Percentiles rank a stretch among this genome's conserved stretches.
Conservation (phyloP, 2,329 filamentous ascomycete species). For the Alternaria rosae region DNA sequence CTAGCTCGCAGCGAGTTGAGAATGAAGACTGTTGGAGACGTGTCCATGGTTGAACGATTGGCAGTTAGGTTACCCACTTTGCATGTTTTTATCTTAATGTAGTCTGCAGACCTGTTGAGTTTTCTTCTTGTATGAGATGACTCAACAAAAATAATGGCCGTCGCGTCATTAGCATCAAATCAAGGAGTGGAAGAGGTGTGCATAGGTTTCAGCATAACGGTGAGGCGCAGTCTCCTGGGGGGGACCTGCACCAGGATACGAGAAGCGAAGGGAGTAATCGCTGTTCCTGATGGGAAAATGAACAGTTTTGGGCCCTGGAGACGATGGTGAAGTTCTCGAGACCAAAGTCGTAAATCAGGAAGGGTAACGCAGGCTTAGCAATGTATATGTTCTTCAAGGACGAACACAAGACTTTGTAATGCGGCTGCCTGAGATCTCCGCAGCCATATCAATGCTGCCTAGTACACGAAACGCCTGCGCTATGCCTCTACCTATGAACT, state of each 20-base stretch:
- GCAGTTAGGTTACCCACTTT: neutral
- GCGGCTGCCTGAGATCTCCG: neutral
- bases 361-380: conserved; percentile 15
- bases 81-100: neutral
- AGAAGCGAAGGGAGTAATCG: neutral
- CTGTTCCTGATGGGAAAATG: conserved; percentile 3
- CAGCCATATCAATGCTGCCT: neutral
- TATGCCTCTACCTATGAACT: neutral
- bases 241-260: neutral
- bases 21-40: neutral
- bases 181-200: neutral
- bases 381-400: neutral
- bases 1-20: conserved; percentile 12
- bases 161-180: neutral
- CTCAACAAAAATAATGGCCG: neutral
- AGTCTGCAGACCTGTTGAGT: neutral
- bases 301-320: conserved; percentile 22
- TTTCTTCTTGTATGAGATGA: neutral
- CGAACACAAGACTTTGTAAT: neutral
- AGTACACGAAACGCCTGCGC: neutral
- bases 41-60: neutral
- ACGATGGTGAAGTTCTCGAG: conserved; percentile 38
- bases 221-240: neutral
- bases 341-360: conserved; percentile 22
- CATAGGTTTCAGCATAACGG: neutral